phyloP scores from a whole-genome alignment of 2,329 filamentous ascomycete genomes.

The Cercospora sp. region DNA sequence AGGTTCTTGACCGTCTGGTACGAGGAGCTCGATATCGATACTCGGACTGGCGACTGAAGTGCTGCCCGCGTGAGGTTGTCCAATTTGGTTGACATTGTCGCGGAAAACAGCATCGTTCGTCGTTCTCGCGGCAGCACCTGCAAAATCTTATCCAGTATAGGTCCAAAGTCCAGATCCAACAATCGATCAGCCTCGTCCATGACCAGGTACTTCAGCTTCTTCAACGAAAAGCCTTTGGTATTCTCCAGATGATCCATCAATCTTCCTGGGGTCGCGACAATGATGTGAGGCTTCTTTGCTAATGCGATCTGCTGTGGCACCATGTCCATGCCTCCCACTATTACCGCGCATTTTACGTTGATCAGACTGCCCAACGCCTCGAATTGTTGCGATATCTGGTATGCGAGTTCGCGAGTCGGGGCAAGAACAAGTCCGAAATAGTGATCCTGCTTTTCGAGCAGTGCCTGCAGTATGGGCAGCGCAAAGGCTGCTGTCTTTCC shows the following conservation, averaged over 20 bases:
- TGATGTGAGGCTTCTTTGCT: slow-evolving; percentile 91
- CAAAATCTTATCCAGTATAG: slow-evolving; percentile 87
- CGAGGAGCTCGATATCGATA: slow-evolving; percentile 77
- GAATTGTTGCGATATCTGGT: slow-evolving; percentile 84
- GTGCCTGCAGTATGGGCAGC: slow-evolving; percentile 83
- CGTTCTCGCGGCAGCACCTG: slow-evolving; percentile 79
- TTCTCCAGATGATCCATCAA: slow-evolving; percentile 92
- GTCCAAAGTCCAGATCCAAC: slow-evolving; percentile 91
- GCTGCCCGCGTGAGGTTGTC: slow-evolving; percentile 89
- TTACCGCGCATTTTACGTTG: slow-evolving; percentile 77
- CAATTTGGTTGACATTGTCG: slow-evolving; percentile 91
- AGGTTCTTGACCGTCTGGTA: slow-evolving; percentile 91
- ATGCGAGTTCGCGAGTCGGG: slow-evolving; percentile 88
- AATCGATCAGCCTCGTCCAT: slow-evolving; percentile 94
- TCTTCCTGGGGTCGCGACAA: slow-evolving; percentile 88
- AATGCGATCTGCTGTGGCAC: slow-evolving; percentile 86
- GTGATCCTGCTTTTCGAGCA: slow-evolving; percentile 83
- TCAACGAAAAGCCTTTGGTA: slow-evolving; percentile 90
- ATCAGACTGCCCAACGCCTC: slow-evolving; percentile 86
- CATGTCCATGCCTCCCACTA: slow-evolving; percentile 92
- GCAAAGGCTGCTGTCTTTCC: slow-evolving; percentile 97
- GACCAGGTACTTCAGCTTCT: slow-evolving; percentile 80
- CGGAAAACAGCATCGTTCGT: slow-evolving; percentile 85
- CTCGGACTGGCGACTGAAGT: slow-evolving; percentile 76
- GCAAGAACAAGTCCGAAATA: slow-evolving; percentile 88